Percentiles rank a stretch among this genome's conserved stretches.
phyloP scores from a whole-genome alignment of 768 basidiomycete genomes.

The Suillus fuscotomentosus region DNA sequence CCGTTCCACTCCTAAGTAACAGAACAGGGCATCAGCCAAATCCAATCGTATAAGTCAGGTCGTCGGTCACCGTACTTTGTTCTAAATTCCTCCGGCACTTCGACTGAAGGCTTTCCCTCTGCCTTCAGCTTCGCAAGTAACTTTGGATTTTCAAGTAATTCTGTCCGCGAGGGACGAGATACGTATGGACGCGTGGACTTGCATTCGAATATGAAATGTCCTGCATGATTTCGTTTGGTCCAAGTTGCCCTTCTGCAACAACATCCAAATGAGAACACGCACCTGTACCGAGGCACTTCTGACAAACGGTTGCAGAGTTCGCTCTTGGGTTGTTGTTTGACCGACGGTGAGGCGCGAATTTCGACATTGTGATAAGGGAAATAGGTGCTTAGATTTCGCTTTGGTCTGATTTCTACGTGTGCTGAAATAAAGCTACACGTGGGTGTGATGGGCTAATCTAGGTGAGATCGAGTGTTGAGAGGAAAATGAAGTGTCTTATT shows the following conservation, averaged over 20 bases:
- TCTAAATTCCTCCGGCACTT: slow-evolving; percentile 91
- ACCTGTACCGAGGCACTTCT: slow-evolving; percentile 79
- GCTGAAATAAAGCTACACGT: background rate
- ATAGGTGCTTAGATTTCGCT: background rate
- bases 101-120: slow-evolving; percentile 74
- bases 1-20: slow-evolving; percentile 63
- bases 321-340: slow-evolving; percentile 64
- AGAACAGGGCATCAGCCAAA: slow-evolving; percentile 6
- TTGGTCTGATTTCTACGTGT: background rate
- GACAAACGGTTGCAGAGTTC: slow-evolving; percentile 68
- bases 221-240: slow-evolving; percentile 34
- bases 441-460: background rate
- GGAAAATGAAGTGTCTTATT: background rate
- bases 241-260: slow-evolving; percentile 4
- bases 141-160: slow-evolving; percentile 79
- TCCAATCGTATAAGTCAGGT: background rate
- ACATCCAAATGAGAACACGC: slow-evolving; percentile 11
- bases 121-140: slow-evolving; percentile 63
- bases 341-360: slow-evolving; percentile 72
- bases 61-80: slow-evolving; percentile 50
- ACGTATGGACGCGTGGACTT: slow-evolving; percentile 79
- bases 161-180: slow-evolving; percentile 84
- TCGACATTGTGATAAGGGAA: slow-evolving; percentile 55
- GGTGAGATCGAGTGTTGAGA: background rate
- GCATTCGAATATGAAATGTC: slow-evolving; percentile 93